Conservation (phyloP, 805 yeast species). For the Metschnikowia vanudenii region DNA sequence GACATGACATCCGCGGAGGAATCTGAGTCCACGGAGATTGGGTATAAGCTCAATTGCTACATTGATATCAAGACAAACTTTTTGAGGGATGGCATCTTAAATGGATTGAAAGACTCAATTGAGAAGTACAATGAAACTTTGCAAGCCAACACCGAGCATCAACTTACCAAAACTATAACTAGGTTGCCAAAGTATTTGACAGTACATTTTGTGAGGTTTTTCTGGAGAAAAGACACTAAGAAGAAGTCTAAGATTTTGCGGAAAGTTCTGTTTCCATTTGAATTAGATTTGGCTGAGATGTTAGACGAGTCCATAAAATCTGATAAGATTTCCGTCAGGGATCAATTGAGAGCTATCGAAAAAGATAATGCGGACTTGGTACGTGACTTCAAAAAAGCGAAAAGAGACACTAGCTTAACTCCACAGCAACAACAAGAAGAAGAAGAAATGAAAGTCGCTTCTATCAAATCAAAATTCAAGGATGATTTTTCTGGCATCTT, state of each 20-base stretch:
- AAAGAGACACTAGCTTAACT: constrained; percentile 37
- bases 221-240: constrained; percentile 89
- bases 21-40: constrained; percentile 41
- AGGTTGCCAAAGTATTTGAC: constrained; percentile 85
- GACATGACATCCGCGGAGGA: constrained; percentile 52
- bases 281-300: constrained; percentile 82
- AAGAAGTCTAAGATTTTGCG: constrained; percentile 92
- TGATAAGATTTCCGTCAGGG: constrained; percentile 70
- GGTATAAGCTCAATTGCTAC: constrained; percentile 83
- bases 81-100: constrained; percentile 77
- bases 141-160: constrained; percentile 68
- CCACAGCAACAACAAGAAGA: constrained; percentile 58
- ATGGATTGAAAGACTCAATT: constrained; percentile 70
- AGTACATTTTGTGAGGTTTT: constrained; percentile 91
- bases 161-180: constrained; percentile 58
- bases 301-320: constrained; percentile 73
- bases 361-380: constrained; percentile 70
- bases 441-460: constrained; percentile 48
- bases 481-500: constrained; percentile 44
- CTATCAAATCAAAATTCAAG: constrained; percentile 51
- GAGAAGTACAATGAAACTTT: constrained; percentile 75
- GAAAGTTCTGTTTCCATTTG: constrained; percentile 92
- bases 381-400: constrained; percentile 68
- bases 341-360: constrained; percentile 70
- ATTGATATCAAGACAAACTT: constrained; percentile 83